Evolutionary conservation across 331 rosid species (phyloP).

Genomic region (Acacia pycnantha): DNA sequence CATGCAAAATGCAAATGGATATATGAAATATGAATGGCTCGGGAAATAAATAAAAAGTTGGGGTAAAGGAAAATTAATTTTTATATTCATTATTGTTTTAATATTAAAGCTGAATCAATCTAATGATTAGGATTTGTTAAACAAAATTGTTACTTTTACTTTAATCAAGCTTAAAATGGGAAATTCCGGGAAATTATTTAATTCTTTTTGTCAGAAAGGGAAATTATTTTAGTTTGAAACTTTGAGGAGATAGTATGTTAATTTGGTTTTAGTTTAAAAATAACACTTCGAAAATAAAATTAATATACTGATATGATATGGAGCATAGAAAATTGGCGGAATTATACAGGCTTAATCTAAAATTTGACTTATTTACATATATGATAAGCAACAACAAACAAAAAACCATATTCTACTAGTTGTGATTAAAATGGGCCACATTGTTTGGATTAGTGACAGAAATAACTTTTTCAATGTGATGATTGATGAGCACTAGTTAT

Average conservation of each 20-base stretch:
- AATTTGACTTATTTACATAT: neutral
- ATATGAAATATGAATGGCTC: neutral
- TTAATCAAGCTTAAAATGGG: neutral
- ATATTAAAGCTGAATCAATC: neutral
- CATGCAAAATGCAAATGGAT: neutral
- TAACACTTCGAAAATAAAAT: neutral
- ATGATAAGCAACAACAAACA: too few relatives aligned
- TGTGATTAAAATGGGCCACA: too few relatives aligned
- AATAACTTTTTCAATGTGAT: too few relatives aligned
- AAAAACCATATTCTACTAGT: too few relatives aligned
- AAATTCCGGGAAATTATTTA: neutral
- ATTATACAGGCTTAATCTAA: neutral
- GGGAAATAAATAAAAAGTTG: neutral
- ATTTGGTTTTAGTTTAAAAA: neutral
- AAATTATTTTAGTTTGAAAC: too few relatives aligned
- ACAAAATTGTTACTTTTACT: neutral
- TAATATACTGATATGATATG: neutral
- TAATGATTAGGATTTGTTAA: neutral
- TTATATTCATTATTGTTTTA: neutral
- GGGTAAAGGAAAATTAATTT: neutral
- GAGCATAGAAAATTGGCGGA: neutral
- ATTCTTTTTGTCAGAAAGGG: too few relatives aligned
- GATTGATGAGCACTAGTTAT: too few relatives aligned
- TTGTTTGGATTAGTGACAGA: too few relatives aligned
- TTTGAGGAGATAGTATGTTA: neutral